Base-by-base conservation (phyloP, 108 stramenopile species). In the Nannochloropsis granulata region DNA sequence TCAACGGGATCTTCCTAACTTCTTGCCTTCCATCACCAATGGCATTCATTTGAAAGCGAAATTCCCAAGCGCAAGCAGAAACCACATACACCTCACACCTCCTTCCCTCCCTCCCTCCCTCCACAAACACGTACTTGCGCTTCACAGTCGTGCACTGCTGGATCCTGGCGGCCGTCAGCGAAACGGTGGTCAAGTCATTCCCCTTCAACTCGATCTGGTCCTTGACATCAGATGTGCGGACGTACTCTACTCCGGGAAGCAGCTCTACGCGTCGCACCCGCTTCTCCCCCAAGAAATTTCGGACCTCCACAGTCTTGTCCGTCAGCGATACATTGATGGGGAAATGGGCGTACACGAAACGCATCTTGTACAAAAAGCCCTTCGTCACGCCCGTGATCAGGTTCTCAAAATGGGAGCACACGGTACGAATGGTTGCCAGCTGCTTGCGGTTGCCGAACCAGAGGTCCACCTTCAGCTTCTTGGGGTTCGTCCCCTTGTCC, bases 281-380 rank as follows among this genome's bases (percentile, higher is more conserved):
- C 90, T 96, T 96, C 93, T 99, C 97, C 91, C 99, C 99, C 85
- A 98, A 91, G 91, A 99, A 98, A 94, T 99, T 99, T 80, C 98
- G 93, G 88, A 99, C 97, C 89, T 99, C 99, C 84, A 99, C 95
- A 82, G 84, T 92, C 42, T 92, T 86, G 8, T 93, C 95, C 81
- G 84, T 89, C 56, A 96, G 84, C 80, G 93, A 90, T 16, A 98
- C 97, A 86, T 97, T 99, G 96, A 99, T 98, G 92, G 99, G 99
- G 92, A 99, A 99, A 90, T 99, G 99, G 84, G 94, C 93, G 91
- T 99, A 99, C 34, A 97, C 97, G 90, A 98, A 97, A 86, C 99
- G 95, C 97, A 99, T 96, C 94, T 98, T 98, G 96, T 98, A 99
- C 44, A 92, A 45, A 93, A 95, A 99, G 83, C 99, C 99, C 87